Conservation (phyloP, 176 grass and related monocot species). For the Bolboschoenus planiculmis region DNA sequence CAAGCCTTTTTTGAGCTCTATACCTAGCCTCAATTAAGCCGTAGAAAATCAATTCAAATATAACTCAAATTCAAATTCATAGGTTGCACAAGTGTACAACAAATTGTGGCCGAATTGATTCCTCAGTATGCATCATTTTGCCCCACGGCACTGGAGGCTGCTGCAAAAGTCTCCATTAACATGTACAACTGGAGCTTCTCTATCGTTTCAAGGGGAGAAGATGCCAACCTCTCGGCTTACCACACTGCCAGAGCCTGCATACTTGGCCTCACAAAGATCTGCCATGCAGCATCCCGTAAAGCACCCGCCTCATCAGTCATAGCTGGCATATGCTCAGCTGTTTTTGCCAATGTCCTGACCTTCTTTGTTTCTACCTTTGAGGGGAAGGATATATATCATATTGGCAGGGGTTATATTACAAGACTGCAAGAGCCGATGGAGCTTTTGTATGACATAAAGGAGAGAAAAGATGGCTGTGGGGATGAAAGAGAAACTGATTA, state of each 20-base stretch:
- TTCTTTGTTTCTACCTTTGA: conserved; percentile 92
- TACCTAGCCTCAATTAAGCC: background rate
- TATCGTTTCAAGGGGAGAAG: conserved; percentile 51
- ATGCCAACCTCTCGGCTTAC: conserved; percentile 44
- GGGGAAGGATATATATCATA: conserved; percentile 63
- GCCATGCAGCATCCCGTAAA: conserved; percentile 65
- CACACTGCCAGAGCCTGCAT: conserved; percentile 66
- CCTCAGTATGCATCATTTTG: conserved; percentile 79
- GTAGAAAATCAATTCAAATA: background rate
- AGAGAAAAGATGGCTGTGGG: conserved; percentile 13
- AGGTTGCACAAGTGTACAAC: conserved; percentile 69
- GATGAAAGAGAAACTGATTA: conserved; percentile 31
- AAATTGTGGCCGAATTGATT: conserved; percentile 71
- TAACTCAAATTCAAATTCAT: background rate
- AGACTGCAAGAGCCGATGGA: conserved; percentile 51
- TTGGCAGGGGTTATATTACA: conserved; percentile 37
- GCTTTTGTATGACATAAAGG: conserved; percentile 49
- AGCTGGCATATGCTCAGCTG: conserved; percentile 59
- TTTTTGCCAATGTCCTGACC: conserved; percentile 57
- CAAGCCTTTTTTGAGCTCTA: background rate
- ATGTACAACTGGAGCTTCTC: conserved; percentile 78
- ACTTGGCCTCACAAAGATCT: conserved; percentile 80
- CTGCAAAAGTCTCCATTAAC: conserved; percentile 76
- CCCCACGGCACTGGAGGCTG: conserved; percentile 82
- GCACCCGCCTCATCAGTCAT: conserved; percentile 72